Conservation (phyloP, 2,329 filamentous ascomycete genomes). For the Beauveria sp. region DNA sequence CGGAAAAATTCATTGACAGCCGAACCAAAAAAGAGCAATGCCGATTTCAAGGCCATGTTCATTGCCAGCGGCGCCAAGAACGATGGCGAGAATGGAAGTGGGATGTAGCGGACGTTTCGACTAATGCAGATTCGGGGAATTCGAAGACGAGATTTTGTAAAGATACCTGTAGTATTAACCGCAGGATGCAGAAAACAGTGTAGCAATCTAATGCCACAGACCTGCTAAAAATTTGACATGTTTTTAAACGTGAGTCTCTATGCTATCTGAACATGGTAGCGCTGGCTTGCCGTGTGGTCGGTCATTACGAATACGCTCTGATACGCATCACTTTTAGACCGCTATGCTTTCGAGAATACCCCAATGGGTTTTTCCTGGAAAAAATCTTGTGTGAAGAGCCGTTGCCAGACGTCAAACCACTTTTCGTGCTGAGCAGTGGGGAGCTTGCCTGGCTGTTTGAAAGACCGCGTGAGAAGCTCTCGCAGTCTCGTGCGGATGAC, state of each 20-base stretch:
- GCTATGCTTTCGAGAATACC: slow-evolving; percentile 23
- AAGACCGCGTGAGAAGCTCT: slow-evolving; percentile 65
- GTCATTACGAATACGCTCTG: background rate
- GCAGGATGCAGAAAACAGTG: background rate
- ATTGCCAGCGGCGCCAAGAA: slow-evolving; percentile 21
- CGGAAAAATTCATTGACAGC: slow-evolving; percentile 21
- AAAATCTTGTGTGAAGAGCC: slow-evolving; percentile 53
- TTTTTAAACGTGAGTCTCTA: background rate
- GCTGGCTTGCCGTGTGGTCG: background rate
- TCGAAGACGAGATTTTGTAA: background rate
- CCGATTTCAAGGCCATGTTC: slow-evolving; percentile 50
- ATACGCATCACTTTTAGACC: background rate
- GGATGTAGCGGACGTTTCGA: background rate
- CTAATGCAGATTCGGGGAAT: background rate
- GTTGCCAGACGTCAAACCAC: slow-evolving; percentile 70
- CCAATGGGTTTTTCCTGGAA: slow-evolving; percentile 24
- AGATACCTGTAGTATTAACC: background rate
- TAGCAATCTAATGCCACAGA: background rate
- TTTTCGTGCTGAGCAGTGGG: slow-evolving; percentile 60
- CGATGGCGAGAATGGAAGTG: background rate
- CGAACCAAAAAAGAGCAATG: slow-evolving; percentile 46
- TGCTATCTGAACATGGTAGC: background rate
- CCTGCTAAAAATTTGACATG: background rate
- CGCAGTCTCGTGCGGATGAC: slow-evolving; percentile 64
- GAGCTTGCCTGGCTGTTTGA: slow-evolving; percentile 58